Conservation (phyloP, 2,329 filamentous ascomycete species). For the Venturiaceae sp. region DNA sequence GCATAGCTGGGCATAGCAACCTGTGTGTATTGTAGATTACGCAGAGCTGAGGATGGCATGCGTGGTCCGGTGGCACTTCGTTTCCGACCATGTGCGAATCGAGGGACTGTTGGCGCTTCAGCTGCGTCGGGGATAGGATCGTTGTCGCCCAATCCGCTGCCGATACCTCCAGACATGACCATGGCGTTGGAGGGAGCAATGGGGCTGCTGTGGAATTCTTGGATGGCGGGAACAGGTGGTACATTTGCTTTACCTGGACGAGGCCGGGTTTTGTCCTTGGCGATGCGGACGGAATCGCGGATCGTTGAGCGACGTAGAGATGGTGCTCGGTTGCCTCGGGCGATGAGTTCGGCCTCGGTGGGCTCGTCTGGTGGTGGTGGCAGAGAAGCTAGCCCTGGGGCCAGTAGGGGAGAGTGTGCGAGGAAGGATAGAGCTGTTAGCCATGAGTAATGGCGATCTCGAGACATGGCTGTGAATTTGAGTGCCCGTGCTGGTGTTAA, state of each 20-base stretch:
- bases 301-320: constrained; percentile 50
- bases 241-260: constrained; percentile 14
- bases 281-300: constrained; percentile 80
- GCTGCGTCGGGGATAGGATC: constrained; percentile 51
- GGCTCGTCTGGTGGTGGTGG: constrained; percentile 36
- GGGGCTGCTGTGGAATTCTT: constrained; percentile 2
- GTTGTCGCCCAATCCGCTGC: constrained; percentile 18
- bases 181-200: constrained; percentile 4
- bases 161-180: neutral
- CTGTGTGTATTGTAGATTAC: neutral
- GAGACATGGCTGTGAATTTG: constrained; percentile 79
- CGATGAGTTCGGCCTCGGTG: constrained; percentile 13
- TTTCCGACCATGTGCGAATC: constrained; percentile 57
- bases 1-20: constrained; percentile 8
- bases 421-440: constrained; percentile 90
- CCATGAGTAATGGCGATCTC: constrained; percentile 91
- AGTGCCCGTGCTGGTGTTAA: constrained; percentile 86
- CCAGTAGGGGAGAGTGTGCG: constrained; percentile 74
- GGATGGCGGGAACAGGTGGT: constrained; percentile 17
- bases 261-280: constrained; percentile 58
- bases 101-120: constrained; percentile 62
- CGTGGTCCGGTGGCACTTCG: constrained; percentile 12
- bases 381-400: constrained; percentile 60
- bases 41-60: constrained; percentile 3
- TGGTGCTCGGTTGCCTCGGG: constrained; percentile 24